Evolutionary conservation across 2,329 filamentous ascomycete genomes (phyloP), one percentile per base, ranked within the genome.

Genomic region (Ascochyta koolunga): DNA sequence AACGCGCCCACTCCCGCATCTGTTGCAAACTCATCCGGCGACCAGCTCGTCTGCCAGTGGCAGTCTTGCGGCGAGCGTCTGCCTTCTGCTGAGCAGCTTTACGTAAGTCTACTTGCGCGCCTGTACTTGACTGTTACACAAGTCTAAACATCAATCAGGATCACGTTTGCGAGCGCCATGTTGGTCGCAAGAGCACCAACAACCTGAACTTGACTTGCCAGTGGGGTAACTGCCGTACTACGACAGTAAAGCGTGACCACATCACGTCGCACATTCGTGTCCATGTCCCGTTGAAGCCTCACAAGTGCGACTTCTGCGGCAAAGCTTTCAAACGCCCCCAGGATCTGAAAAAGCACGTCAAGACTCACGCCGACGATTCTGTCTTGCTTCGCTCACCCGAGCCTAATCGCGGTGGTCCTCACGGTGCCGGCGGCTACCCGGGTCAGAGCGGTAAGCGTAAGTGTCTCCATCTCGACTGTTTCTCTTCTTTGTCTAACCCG

Each of bases 261-360:
- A 99, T 99, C 78, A 99, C 95, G 44, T 98, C 95, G 44, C 95
- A 99, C 78, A 97, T 99, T 68, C 91, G 95, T 62, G 95, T 98
- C 48, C 95, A 99, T 76, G 93, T 99, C n/a, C 95, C 95, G 1
- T 82, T 99, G 58, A 99, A 99, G 83, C 95, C 95, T 64, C 95
- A 99, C 82, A 98, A 97, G 79, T 99, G 95, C 77, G 93, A 97
- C 74, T 96, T 97, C 79, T 99, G 95, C 73, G 91, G 91, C 73
- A 99, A 99, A 82, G 93, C 93, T 1, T 99, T 99, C 84, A 99
- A 99, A 86, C 90, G 95, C 29, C 95, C 95, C 2, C 95, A 99
- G 80, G 95, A 99, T 80, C 77, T 99, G 69, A 98, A 99, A 86
- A 99, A 99, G 82, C 95, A 99, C 76, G 92, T 98, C 77, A 99